Conservation (phyloP, 2,329 filamentous ascomycete species). For the Fusarium pseudograminearum region DNA sequence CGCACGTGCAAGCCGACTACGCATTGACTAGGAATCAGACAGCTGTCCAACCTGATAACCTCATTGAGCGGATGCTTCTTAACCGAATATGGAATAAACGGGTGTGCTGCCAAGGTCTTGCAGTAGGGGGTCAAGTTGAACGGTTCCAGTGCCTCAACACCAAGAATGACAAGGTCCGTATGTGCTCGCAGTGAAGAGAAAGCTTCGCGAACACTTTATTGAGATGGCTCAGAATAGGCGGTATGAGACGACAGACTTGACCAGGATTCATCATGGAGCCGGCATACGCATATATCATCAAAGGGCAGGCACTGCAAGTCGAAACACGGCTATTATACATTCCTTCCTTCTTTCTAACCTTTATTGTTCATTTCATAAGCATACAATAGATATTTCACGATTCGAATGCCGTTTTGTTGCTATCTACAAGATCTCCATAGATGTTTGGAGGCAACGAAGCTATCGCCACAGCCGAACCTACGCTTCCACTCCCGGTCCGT, state of each 20-base stretch:
- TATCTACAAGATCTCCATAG: too few relatives aligned
- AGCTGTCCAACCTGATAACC: not conserved
- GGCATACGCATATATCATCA: not conserved
- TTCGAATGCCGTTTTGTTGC: not conserved
- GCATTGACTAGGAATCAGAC: not conserved
- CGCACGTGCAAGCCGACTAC: not conserved
- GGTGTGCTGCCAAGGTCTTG: slow-evolving; percentile 8
- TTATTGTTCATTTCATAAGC: not conserved
- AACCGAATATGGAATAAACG: slow-evolving; percentile 1
- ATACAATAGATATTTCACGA: not conserved
- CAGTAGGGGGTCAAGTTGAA: slow-evolving; percentile 5
- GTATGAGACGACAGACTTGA: slow-evolving; percentile 1
- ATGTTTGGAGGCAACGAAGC: slow-evolving; percentile 20
- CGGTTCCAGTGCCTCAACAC: slow-evolving; percentile 8
- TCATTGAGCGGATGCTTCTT: slow-evolving; percentile 1
- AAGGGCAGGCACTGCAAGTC: not conserved
- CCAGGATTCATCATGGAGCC: not conserved
- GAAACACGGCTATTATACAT: not conserved
- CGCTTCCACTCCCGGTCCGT: slow-evolving; percentile 22
- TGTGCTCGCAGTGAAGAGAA: not conserved
- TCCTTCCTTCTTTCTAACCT: not conserved
- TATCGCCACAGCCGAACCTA: slow-evolving; percentile 28
- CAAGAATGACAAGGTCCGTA: slow-evolving; percentile 2
- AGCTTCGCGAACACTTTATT: not conserved
- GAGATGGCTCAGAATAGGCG: not conserved